These are phyloP conservation scores for Tremella mesenterica DNA, from an alignment of 768 basidiomycete genomes.

Conservation along the genomic window DNA sequence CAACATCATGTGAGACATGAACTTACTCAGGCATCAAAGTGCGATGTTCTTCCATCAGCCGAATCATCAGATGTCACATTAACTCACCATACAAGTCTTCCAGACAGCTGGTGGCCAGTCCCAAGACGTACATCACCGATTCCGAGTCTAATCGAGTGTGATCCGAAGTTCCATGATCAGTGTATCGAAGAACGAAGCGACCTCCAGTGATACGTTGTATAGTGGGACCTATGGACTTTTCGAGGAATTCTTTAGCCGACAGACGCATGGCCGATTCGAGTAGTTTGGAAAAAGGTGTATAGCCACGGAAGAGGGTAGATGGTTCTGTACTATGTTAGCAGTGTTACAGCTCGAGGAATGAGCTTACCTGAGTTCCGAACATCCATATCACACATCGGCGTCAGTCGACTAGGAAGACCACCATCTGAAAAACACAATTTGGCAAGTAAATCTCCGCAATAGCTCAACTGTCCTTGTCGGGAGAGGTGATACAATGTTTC, in stretches of 20 bases:
- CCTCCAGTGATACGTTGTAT: not conserved
- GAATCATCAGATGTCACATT: not conserved
- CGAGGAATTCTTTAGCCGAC: slow-evolving; percentile 7
- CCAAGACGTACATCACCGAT: not conserved
- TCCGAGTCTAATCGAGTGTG: too few species aligned
- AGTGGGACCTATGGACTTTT: slow-evolving; percentile 9
- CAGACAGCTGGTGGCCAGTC: not conserved
- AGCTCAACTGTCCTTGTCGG: not conserved
- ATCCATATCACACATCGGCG: slow-evolving; percentile 6
- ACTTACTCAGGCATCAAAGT: not conserved
- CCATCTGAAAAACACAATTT: not conserved
- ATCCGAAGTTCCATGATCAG: too few species aligned
- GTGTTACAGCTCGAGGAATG: not conserved
- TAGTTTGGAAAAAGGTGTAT: slow-evolving; percentile 13
- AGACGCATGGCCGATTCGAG: slow-evolving; percentile 18
- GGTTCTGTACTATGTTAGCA: slow-evolving; percentile 4
- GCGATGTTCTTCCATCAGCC: not conserved
- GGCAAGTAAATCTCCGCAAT: not conserved
- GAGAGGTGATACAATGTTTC: not conserved
- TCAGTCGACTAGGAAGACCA: not conserved
- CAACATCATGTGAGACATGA: too few species aligned
- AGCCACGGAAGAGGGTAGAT: slow-evolving; percentile 15
- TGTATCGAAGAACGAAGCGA: not conserved
- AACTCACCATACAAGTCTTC: not conserved
- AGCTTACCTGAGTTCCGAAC: slow-evolving; percentile 6